Conservation (phyloP, 441 rosid species). For the Adansonia rubrostipa region DNA sequence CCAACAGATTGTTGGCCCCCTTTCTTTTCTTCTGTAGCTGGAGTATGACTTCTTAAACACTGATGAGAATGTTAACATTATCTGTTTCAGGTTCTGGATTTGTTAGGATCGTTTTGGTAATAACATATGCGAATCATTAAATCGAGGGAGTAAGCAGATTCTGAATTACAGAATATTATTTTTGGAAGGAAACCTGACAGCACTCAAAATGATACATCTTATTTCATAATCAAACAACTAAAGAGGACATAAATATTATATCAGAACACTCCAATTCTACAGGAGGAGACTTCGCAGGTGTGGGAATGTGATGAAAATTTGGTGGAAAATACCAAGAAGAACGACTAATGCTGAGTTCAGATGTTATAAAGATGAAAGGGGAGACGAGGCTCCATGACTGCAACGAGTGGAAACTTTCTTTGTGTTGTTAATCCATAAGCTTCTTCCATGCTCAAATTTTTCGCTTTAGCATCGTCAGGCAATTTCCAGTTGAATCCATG, state of each 20-base stretch:
- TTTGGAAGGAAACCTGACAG: too few relatives aligned
- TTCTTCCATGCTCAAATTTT: conserved; percentile 40
- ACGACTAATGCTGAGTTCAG: not conserved
- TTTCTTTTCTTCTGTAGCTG: too few relatives aligned
- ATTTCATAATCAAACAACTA: not conserved
- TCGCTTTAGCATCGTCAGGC: conserved; percentile 17
- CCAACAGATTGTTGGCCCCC: too few relatives aligned
- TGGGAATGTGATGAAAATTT: not conserved
- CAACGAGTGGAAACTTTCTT: conserved; percentile 33
- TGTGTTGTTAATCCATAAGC: conserved; percentile 38
- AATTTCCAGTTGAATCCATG: conserved; percentile 25
- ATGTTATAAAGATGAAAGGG: conserved; percentile 30
- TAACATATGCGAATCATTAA: too few relatives aligned
- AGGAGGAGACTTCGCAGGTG: not conserved
- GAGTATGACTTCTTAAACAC: too few relatives aligned
- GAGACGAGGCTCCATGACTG: conserved; percentile 35
- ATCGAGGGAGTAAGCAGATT: too few relatives aligned
- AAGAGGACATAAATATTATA: not conserved
- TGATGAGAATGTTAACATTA: too few relatives aligned
- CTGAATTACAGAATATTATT: too few relatives aligned
- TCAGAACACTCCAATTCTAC: not conserved
- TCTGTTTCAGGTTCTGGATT: not conserved
- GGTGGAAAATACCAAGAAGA: not conserved
- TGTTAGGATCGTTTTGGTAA: too few relatives aligned
- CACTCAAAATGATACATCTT: too few relatives aligned